phyloP scores from a whole-genome alignment of 768 basidiomycete genomes.

The Phylloporus sp. region DNA sequence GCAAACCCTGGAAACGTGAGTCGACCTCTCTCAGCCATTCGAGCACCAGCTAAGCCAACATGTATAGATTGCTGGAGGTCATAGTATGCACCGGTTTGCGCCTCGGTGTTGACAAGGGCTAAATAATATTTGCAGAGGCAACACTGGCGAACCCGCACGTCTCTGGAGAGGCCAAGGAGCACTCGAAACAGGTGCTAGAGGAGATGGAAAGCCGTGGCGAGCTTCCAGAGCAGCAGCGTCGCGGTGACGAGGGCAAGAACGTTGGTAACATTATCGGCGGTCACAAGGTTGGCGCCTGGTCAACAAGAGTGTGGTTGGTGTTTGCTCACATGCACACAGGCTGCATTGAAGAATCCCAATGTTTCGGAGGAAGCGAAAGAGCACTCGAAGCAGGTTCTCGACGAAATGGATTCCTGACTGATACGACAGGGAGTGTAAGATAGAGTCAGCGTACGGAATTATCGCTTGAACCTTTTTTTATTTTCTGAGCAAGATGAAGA shows the following conservation, averaged over 20 bases:
- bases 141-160: slow-evolving; percentile 23
- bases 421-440: slow-evolving; percentile 6
- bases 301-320: too few species aligned
- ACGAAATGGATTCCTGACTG: slow-evolving; percentile 4
- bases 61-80: slow-evolving; percentile 13
- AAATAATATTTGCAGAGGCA: slow-evolving; percentile 16
- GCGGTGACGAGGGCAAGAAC: slow-evolving; percentile 4
- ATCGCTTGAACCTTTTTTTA: slow-evolving; percentile 30
- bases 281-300: slow-evolving; percentile 13
- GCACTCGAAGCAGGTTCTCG: slow-evolving; percentile 8
- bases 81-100: slow-evolving; percentile 4
- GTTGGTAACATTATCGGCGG: slow-evolving; percentile 17
- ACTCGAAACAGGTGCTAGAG: slow-evolving; percentile 24
- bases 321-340: slow-evolving; percentile 4
- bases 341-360: slow-evolving; percentile 23
- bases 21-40: background rate
- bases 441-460: slow-evolving; percentile 1
- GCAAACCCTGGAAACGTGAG: slow-evolving; percentile 18
- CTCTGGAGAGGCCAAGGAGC: slow-evolving; percentile 21
- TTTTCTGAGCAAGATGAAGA: slow-evolving; percentile 85
- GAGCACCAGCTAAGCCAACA: background rate
- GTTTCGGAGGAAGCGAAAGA: slow-evolving; percentile 18
- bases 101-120: background rate
- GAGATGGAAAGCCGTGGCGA: slow-evolving; percentile 16
- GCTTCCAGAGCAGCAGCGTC: slow-evolving; percentile 12